A percentile compares a stretch with the other conserved stretches of the same genome.
Conservation (phyloP, 1,284 basidiomycete genomes). For the Meripilus lineatus region DNA sequence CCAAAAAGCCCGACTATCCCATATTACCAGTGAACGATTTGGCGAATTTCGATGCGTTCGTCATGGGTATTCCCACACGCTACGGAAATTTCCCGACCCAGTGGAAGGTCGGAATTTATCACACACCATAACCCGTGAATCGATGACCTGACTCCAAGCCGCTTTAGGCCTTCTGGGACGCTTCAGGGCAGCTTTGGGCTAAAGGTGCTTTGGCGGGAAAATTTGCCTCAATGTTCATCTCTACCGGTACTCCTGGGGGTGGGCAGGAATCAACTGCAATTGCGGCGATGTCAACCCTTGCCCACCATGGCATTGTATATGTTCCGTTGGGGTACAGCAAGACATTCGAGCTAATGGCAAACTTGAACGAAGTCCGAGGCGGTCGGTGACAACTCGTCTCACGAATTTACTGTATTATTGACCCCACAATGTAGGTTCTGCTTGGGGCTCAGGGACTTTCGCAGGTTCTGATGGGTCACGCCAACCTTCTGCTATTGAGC, state of each 20-base stretch:
- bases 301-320: constrained; percentile 78
- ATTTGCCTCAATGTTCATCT: constrained; percentile 72
- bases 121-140: not conserved
- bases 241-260: constrained; percentile 60
- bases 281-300: constrained; percentile 66
- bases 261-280: constrained; percentile 72
- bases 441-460: constrained; percentile 73
- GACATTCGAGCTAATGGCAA: constrained; percentile 51
- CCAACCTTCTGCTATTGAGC: constrained; percentile 58
- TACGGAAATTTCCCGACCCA: constrained; percentile 69
- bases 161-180: constrained; percentile 72
- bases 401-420: not conserved
- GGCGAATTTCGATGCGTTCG: constrained; percentile 59
- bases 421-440: constrained; percentile 45
- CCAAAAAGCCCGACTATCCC: constrained; percentile 69
- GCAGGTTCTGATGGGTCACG: constrained; percentile 61
- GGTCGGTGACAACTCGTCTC: constrained; percentile 39
- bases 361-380: constrained; percentile 64
- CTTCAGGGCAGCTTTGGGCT: constrained; percentile 77
- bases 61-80: constrained; percentile 78
- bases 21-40: constrained; percentile 64
- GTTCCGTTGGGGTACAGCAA: constrained; percentile 78
- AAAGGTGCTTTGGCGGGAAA: constrained; percentile 74
- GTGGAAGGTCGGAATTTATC: constrained; percentile 50
- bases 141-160: not conserved